phyloP scores from a whole-genome alignment of 768 basidiomycete species.

The Coprinellus micaceus region DNA sequence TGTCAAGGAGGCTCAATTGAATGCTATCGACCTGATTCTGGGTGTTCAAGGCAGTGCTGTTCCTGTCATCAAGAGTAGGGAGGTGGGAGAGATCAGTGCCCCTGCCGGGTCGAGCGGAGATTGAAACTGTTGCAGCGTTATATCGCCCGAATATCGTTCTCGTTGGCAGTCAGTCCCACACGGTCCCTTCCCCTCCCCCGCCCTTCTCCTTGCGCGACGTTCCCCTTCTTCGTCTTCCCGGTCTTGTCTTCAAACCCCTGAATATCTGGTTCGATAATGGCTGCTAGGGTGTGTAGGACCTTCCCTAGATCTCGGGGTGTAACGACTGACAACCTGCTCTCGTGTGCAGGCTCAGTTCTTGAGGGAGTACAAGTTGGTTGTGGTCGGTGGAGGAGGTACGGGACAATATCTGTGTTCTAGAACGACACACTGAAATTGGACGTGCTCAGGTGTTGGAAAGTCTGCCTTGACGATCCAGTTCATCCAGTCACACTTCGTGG shows the following conservation, averaged over 20 bases:
- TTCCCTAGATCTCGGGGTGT: background rate
- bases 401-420: background rate
- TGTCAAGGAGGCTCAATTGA: background rate
- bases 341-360: constrained; percentile 73
- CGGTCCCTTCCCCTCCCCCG: constrained; percentile 7
- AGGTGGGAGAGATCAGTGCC: background rate
- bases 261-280: constrained; percentile 27
- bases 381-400: constrained; percentile 93
- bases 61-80: background rate
- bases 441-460: constrained; percentile 49
- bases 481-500: constrained; percentile 92
- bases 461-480: constrained; percentile 97
- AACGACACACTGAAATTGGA: background rate
- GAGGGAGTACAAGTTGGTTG: constrained; percentile 97
- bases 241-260: background rate
- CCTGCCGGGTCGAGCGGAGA: background rate
- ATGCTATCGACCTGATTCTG: background rate
- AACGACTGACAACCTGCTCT: constrained; percentile 12
- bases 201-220: constrained; percentile 10
- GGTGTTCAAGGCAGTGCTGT: too few species aligned
- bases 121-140: constrained; percentile 14
- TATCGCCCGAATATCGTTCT: constrained; percentile 11
- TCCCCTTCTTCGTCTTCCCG: constrained; percentile 3
- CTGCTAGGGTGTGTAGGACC: constrained; percentile 31
- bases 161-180: constrained; percentile 9